Evolutionary conservation across 2,329 filamentous ascomycete genomes (phyloP), one percentile per base, ranked within the genome.

Genomic region (Fusarium sp.): DNA sequence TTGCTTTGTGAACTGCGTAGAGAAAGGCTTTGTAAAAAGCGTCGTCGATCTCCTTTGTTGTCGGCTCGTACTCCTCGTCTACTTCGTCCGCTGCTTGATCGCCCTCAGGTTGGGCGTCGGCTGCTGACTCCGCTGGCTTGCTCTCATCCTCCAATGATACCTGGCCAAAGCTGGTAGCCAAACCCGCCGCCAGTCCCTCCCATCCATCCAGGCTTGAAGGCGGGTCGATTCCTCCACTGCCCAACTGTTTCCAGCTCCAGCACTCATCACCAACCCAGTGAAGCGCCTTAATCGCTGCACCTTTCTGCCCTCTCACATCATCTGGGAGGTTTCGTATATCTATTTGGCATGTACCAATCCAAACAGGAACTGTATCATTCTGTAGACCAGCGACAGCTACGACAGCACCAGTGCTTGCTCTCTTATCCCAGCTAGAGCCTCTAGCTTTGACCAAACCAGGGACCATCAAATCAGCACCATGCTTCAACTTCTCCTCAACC

Each of bases 201-300:
- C 70, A 73, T 3, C 57, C 70, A 11, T 69, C 58, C 26, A 73
- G 18, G 7, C 15, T 58, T 18, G 65, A 48, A 5, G 70, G 70
- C 8, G 70, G 61, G 3, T 64, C 65, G 4, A 69, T 68, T 5
- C 70, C 70, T 18, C 70, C 70, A 28, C 62, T 73, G 6, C 70
- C 70, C 9, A 73, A 61, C 5, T 57, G 43, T 50, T 59, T 73
- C 70, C 70, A 73, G 37, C 41, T 65, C 70, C 70, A 73, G 39
- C 65, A 69, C 39, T 73, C 70, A 26, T 73, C 70, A 9, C 70
- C 70, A 16, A 26, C 68, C 70, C 70, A 73, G 18, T 73, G 70
- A 28, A 73, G 59, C 0, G 68, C 61, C n/a, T 73, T 73, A 18
- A 69, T 24, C 1, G 70, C 70, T 1, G 57, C 61, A 5, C 70